Base-by-base conservation (phyloP, 176 grass and related monocot genomes). In the Eleusine coracana region DNA sequence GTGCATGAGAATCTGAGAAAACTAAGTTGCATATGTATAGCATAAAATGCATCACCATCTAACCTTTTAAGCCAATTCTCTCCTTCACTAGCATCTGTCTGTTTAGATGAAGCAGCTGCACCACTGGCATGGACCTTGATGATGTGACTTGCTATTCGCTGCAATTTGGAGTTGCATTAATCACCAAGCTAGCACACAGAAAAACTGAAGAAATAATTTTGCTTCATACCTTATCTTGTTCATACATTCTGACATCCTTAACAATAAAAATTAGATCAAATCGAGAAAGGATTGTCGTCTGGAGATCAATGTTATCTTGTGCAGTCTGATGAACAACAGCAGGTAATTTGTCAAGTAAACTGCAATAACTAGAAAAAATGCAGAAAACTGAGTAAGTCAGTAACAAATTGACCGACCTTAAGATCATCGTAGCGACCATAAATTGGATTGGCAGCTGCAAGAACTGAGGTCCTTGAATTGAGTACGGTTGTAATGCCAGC, bases 251-350 rank as follows among this genome's bases (percentile, higher is more conserved):
- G 82, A 99, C 62, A 86, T 99, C 93, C 63, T 99, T 99, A 72
- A 96, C 93, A 18, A 99, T 99, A 82, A 99, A 99, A 60, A 99
- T 99, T 18, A 93, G 83, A 88, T 99, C 96, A 87, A 98, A 98
- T 37, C 93, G 89, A 63, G 96, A 99, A 68, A 99, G 93, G 74
- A 99, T 99, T 58, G 96, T 99, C 29, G 96, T 99, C 83, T 96
- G 96, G 69, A 99, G 85, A 80, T 99, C 93, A 34, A 99, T 99
- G 80, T 99, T 99, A 87, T 99, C 96, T 86, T 96, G 91, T 80
- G 96, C 73, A 8, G 93, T 99, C 93, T 99, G 91, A 80, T 72
- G 80, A 72, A 64, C 23, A 87, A 16, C 3, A 84, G 68, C 58
- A 23, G 25, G 52, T 54, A 63, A 42, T 52, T 25, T 63, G 58